Conservation (phyloP, 2,329 filamentous ascomycete genomes). For the Furcasterigmium furcatum region DNA sequence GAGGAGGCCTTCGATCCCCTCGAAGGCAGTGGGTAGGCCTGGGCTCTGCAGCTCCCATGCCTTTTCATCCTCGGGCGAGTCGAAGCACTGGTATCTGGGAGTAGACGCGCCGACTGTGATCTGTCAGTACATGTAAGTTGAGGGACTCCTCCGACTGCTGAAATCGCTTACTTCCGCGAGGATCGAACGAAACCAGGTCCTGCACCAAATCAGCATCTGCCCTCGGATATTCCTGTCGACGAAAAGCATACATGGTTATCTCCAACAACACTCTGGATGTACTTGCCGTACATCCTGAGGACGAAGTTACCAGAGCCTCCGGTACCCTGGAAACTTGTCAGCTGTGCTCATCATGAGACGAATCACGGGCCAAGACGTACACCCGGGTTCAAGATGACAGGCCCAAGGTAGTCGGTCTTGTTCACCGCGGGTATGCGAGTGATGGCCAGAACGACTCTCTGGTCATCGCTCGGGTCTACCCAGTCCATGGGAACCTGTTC, state of each 20-base stretch:
- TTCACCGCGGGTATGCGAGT: constrained; percentile 25
- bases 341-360: neutral
- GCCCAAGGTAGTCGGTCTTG: constrained; percentile 17
- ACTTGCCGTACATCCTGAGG: constrained; percentile 22
- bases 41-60: constrained; percentile 42
- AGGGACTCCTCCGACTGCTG: too few relatives aligned
- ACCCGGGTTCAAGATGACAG: constrained; percentile 30
- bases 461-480: constrained; percentile 20
- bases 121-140: neutral
- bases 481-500: constrained; percentile 30
- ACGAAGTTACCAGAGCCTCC: constrained; percentile 42
- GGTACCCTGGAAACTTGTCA: constrained; percentile 31
- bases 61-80: constrained; percentile 32
- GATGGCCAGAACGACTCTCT: constrained; percentile 27
- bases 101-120: constrained; percentile 42
- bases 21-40: constrained; percentile 41
- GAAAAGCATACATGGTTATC: constrained; percentile 34
- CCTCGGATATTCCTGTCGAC: too few relatives aligned
- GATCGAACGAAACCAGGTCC: constrained; percentile 50
- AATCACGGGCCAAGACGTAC: constrained; percentile 15
- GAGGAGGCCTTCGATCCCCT: constrained; percentile 40
- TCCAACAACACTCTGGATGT: constrained; percentile 41
- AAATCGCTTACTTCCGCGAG: constrained; percentile 38
- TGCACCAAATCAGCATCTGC: too few relatives aligned
- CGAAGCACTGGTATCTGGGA: constrained; percentile 50